phyloP scores from a whole-genome alignment of 1,284 basidiomycete species.

The Ustilago crameri region DNA sequence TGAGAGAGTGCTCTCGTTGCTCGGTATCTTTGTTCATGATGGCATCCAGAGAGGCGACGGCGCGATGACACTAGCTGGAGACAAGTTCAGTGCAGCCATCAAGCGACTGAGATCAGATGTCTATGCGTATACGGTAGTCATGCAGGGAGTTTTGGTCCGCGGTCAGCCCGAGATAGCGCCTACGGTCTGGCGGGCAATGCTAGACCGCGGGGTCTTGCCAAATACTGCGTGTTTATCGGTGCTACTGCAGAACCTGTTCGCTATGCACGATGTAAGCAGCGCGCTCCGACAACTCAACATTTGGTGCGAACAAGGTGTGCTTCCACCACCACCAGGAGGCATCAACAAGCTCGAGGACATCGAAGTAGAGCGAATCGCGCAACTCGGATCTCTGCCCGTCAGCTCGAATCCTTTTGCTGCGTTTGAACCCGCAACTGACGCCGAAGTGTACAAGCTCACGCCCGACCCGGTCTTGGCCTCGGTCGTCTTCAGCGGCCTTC shows the following conservation, averaged over 20 bases:
- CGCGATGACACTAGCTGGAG: neutral
- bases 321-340: neutral
- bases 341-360: constrained; percentile 3
- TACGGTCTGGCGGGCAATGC: constrained; percentile 32
- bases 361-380: constrained; percentile 4
- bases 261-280: constrained; percentile 8
- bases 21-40: constrained; percentile 12
- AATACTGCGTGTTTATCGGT: constrained; percentile 20
- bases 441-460: constrained; percentile 8
- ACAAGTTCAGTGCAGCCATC: constrained; percentile 7
- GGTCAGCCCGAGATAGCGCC: constrained; percentile 11
- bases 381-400: neutral
- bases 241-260: constrained; percentile 32
- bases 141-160: constrained; percentile 29
- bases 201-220: constrained; percentile 24
- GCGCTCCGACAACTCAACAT: constrained; percentile 32
- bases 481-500: constrained; percentile 36
- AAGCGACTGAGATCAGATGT: constrained; percentile 4
- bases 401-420: neutral
- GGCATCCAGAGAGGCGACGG: neutral
- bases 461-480: constrained; percentile 28
- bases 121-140: constrained; percentile 26
- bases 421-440: too few species aligned
- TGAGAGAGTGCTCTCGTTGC: constrained; percentile 9
- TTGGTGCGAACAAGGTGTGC: constrained; percentile 35